Base-by-base conservation (phyloP, 108 stramenopile genomes). In the Fistulifera solaris region DNA sequence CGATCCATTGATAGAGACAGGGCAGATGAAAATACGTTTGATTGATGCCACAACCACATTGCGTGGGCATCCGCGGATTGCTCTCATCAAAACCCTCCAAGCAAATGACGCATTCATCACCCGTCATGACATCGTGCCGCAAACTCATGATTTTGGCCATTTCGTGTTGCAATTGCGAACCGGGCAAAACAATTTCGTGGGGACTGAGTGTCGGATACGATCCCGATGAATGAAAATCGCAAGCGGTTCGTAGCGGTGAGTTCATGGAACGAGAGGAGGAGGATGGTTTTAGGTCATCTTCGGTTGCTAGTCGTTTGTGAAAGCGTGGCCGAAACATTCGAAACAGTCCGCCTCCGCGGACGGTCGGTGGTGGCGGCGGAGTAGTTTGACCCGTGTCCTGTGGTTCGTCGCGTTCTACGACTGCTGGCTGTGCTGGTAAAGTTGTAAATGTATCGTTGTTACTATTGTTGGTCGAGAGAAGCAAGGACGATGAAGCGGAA, bases 41-140 rank as follows among this genome's bases (percentile, higher is more conserved):
- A 48, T 73, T 73, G 21, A 53, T 53, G 13, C 72, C 72, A 40
- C 72, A 73, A 1, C 72, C 72, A 64, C 72, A 73, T 3, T 59
- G 24, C 10, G 72, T 73, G 2, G 72, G 72, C 62, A 73, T 73
- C 5, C 72, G 44, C 21, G 72, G 72, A 58, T 73, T 73, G 21
- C 38, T 52, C 1, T 19, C 27, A 31, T 52, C 52, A 40, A 73
- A 73, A 1, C 42, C 51, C n/a, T 73, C 72, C 67, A 73, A 64
- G 40, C 72, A 73, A 56, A 73, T 73, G 26, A 73, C 67, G 52
- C 72, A 73, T 60, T 73, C 72, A 56, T 73, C 72, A 8, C 31
- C 31, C 31, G 8, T 35, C 3, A 6, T 35, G 31, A 6, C 8
- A 10, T 63, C 56, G 4, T 58, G 28, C 17, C 19, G 27, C 46